These are phyloP conservation scores for Paraglomus brasilianum DNA, from an alignment of 192 early-diverging fungal species.

Conservation along the genomic window DNA sequence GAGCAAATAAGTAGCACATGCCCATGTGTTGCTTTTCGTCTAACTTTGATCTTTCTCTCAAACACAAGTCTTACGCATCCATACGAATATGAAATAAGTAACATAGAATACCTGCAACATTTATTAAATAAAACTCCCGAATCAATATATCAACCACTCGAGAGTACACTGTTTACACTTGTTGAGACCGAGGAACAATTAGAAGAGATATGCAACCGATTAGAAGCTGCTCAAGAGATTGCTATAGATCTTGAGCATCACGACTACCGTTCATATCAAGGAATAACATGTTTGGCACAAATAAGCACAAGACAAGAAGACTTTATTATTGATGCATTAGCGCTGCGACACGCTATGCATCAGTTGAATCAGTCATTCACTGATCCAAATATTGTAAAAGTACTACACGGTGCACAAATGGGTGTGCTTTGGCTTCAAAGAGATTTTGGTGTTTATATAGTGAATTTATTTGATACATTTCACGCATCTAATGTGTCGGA, in stretches of 20 bases:
- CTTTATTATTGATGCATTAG: constrained; percentile 88
- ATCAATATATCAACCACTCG: constrained; percentile 59
- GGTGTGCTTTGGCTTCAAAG: constrained; percentile 97
- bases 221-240: constrained; percentile 68
- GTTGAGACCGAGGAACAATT: constrained; percentile 80
- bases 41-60: not conserved
- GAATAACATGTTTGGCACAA: constrained; percentile 93
- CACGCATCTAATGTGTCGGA: constrained; percentile 88
- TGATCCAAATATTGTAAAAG: constrained; percentile 85
- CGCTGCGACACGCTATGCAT: constrained; percentile 68
- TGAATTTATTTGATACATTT: constrained; percentile 96
- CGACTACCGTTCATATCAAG: constrained; percentile 92
- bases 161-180: constrained; percentile 70
- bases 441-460: constrained; percentile 96
- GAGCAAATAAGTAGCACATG: too few species aligned
- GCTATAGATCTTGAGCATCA: constrained; percentile 98
- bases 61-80: constrained; percentile 68
- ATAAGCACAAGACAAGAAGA: constrained; percentile 85
- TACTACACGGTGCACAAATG: constrained; percentile 92
- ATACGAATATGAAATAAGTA: constrained; percentile 85
- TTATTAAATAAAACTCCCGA: constrained; percentile 60
- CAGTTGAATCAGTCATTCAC: constrained; percentile 84
- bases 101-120: constrained; percentile 69
- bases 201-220: constrained; percentile 55
- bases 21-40: not conserved